These are phyloP conservation scores for Stenogyne calaminthoides DNA, from an alignment of 305 asterid genomes.

Conservation along the genomic window DNA sequence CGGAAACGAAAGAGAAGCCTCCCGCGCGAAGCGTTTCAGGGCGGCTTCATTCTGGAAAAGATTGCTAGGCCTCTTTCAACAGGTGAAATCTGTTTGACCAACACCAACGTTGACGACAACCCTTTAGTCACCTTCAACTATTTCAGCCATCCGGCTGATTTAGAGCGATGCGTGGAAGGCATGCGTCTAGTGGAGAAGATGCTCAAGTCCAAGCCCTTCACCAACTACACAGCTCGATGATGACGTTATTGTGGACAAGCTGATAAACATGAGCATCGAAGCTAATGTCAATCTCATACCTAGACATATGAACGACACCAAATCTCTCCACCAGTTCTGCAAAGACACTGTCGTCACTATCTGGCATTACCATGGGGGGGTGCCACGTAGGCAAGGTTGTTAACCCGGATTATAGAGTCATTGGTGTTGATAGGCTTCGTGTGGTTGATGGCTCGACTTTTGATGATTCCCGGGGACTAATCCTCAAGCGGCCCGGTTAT, in stretches of 20 bases:
- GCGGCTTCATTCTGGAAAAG: conserved; percentile 92
- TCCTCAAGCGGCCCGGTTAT: conserved; percentile 94
- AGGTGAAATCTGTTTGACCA: conserved; percentile 58
- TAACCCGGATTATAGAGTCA: conserved; percentile 49
- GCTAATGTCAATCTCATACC: conserved; percentile 95
- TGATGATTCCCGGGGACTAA: conserved; percentile 88
- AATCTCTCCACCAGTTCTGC: conserved; percentile 80
- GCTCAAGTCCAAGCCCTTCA: conserved; percentile 58
- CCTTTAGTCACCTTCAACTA: conserved; percentile 93
- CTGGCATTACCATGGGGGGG: conserved; percentile 99
- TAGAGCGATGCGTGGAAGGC: conserved; percentile 71
- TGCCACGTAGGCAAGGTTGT: conserved; percentile 88
- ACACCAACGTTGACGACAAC: conserved; percentile 77
- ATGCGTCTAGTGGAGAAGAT: conserved; percentile 71
- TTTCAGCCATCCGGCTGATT: conserved; percentile 78
- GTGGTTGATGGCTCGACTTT: conserved; percentile 86
- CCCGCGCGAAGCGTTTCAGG: conserved; percentile 77
- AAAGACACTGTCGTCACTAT: conserved; percentile 92
- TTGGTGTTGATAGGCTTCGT: conserved; percentile 75
- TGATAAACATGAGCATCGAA: conserved; percentile 69
- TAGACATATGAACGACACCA: conserved; percentile 71
- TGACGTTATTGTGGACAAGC: conserved; percentile 44
- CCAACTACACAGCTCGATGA: conserved; percentile 46
- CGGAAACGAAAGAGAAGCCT: conserved; percentile 53
- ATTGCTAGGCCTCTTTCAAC: conserved; percentile 70